These are phyloP conservation scores for Taxawa tesnikishii DNA, from an alignment of 2,329 filamentous ascomycete genomes.

Conservation along the genomic window DNA sequence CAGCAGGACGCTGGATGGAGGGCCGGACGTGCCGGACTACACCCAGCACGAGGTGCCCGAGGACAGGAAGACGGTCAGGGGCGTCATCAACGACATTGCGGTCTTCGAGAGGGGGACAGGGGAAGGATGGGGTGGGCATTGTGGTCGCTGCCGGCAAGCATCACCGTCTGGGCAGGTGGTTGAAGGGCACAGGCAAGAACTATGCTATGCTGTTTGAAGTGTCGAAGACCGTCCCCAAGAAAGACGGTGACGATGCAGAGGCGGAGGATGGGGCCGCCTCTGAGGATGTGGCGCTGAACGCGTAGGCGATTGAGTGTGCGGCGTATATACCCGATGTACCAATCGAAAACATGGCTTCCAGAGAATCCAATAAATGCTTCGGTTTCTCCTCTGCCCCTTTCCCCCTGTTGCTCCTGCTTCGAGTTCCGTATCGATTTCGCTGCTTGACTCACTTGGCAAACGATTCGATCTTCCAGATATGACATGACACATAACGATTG, in stretches of 20 bases:
- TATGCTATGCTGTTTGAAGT: constrained; percentile 84
- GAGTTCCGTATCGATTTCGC: too few species aligned
- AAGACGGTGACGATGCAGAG: not conserved
- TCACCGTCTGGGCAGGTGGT: constrained; percentile 76
- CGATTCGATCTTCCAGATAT: too few species aligned
- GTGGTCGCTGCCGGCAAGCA: constrained; percentile 81
- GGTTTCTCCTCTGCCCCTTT: too few species aligned
- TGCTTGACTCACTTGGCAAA: too few species aligned
- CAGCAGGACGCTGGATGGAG: constrained; percentile 9
- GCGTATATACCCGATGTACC: too few species aligned
- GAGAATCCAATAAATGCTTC: too few species aligned
- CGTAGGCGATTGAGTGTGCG: too few species aligned
- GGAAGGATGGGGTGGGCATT: constrained; percentile 62
- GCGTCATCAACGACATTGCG: constrained; percentile 78
- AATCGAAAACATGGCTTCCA: too few species aligned
- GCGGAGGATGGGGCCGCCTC: not conserved
- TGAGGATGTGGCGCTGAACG: too few species aligned
- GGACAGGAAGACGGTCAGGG: constrained; percentile 38
- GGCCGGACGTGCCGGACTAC: constrained; percentile 2
- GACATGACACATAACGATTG: too few species aligned
- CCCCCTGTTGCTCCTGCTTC: too few species aligned
- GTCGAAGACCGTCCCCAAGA: constrained; percentile 25
- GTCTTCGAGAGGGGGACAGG: constrained; percentile 79
- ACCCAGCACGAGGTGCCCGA: constrained; percentile 5
- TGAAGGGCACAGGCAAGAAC: constrained; percentile 56